Percentiles rank a stretch among this genome's conserved stretches.
Conservation (phyloP, 176 grass and related monocot genomes). For the Oryza rufipogon region DNA sequence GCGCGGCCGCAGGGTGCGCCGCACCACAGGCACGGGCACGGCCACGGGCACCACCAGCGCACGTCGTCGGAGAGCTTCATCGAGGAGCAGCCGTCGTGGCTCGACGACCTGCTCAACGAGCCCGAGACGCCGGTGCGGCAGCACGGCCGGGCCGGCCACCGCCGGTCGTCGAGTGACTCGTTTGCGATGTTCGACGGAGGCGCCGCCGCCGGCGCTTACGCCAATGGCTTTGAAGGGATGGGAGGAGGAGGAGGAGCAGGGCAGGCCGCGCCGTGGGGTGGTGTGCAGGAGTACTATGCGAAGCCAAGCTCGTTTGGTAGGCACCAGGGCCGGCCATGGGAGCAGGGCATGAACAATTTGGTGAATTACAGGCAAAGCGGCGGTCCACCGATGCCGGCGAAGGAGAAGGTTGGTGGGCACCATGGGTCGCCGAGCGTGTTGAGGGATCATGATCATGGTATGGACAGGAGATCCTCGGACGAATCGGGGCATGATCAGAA, state of each 20-base stretch:
- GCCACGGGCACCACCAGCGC: conserved; percentile 57
- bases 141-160: conserved; percentile 57
- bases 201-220: conserved; percentile 24
- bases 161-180: conserved; percentile 88
- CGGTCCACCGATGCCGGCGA: conserved; percentile 23
- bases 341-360: conserved; percentile 46
- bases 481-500: conserved; percentile 45
- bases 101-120: conserved; percentile 91
- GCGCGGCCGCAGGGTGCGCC: conserved; percentile 50
- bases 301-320: conserved; percentile 51
- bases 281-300: conserved; percentile 55
- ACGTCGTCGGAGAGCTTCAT: conserved; percentile 93
- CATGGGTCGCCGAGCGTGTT: conserved; percentile 20
- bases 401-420: conserved; percentile 61
- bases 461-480: conserved; percentile 57
- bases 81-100: conserved; percentile 94
- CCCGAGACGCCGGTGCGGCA: conserved; percentile 65
- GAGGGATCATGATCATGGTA: conserved; percentile 53
- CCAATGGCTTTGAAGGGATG: conserved; percentile 49
- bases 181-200: conserved; percentile 69
- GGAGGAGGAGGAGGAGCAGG: conserved; percentile 32
- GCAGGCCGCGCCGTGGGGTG: conserved; percentile 41
- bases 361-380: conserved; percentile 40
- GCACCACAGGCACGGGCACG: conserved; percentile 37
- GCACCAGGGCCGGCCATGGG: conserved; percentile 55